Conservation (phyloP, 768 basidiomycete species). For the Lyophyllum atratum region DNA sequence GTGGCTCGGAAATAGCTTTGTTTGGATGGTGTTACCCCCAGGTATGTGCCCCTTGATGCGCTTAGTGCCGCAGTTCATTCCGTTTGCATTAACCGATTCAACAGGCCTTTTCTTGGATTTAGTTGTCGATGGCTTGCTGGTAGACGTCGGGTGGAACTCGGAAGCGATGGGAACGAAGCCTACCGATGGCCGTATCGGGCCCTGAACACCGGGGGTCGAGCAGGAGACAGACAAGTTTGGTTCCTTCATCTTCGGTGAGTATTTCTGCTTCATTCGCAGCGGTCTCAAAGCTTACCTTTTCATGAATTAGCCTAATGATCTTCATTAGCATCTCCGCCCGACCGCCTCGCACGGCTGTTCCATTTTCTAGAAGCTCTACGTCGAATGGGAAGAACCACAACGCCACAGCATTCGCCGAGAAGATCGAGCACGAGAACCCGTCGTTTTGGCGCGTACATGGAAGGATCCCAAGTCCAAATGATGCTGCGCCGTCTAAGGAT, state of each 20-base stretch:
- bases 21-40: too few species aligned
- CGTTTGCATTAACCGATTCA: too few species aligned
- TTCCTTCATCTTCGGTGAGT: not conserved
- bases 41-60: too few species aligned
- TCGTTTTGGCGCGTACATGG: slow-evolving; percentile 3
- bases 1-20: too few species aligned
- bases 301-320: not conserved
- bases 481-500: not conserved
- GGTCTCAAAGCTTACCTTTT: not conserved
- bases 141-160: too few species aligned
- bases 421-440: slow-evolving; percentile 11
- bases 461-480: not conserved
- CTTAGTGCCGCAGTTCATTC: too few species aligned
- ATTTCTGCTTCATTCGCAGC: not conserved
- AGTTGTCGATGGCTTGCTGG: too few species aligned
- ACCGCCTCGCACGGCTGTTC: not conserved
- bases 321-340: not conserved
- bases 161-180: too few species aligned
- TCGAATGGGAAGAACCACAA: slow-evolving; percentile 1
- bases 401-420: slow-evolving; percentile 5
- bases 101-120: too few species aligned
- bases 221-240: not conserved
- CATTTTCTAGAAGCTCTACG: not conserved
- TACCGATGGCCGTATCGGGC: too few species aligned
- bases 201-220: not conserved